Base-by-base conservation (phyloP, 352 stramenopile genomes). In the Phytophthora lateralis region DNA sequence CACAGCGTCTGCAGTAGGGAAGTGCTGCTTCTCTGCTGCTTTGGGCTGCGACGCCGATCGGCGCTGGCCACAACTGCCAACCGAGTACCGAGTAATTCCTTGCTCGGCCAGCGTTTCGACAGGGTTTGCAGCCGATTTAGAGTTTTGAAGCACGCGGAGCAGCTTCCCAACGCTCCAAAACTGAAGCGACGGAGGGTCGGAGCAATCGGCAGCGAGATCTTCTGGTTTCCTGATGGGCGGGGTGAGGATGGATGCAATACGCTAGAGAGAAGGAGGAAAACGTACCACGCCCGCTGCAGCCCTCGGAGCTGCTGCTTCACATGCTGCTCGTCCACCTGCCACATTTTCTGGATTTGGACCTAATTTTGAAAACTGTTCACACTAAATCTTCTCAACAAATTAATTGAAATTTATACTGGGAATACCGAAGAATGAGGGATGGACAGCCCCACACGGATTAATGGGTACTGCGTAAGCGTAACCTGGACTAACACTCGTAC, bases 141-240 rank as follows among this genome's bases (percentile, higher is more conserved):
- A 67, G 11, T 30, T 38, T 26, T 68, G 39, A 7, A 77, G 4
- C 12, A 69, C 42, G n/a, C 60, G 64, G 38, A 77, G 6, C 9
- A 77, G 32, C 41, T 69, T 77, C 18, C 64, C 60, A 43, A 77
- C 20, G 26, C 51, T 69, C 64, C 56, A 74, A 18, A 74, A 52
- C 1, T 66, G 29, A 12, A 74, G 47, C 44, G 6, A 3, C 27
- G 6, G 26, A 17, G 38, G 7, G 1, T 44, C 20, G 2, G 43
- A 38, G 34, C 21, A 20, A 9, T 54, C 48, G 6, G 26, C 32
- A n/a, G 57, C 48, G 34, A 49, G 0, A 29, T 66, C 53, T 21
- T 69, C 38, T 9, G 29, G 21, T 44, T 64, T 39, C 63, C 67
- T 75, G 3, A 11, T 12, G 17, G 11, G 2, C 34, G 12, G 6